These are phyloP conservation scores for Fusarium globosum DNA, from an alignment of 2,329 filamentous ascomycete species.

Conservation along the genomic window DNA sequence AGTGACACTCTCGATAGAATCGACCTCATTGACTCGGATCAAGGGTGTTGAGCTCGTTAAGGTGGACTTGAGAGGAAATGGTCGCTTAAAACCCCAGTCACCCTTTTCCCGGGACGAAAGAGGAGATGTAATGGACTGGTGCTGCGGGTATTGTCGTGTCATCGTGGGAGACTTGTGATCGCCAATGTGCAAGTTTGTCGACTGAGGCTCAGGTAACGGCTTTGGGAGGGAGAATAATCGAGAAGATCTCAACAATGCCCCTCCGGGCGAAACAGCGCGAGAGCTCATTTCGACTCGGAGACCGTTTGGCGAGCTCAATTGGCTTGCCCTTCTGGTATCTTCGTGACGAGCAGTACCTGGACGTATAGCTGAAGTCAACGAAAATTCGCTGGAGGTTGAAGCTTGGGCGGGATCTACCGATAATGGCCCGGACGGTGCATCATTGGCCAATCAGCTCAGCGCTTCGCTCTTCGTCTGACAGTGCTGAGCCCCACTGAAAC, in stretches of 20 bases:
- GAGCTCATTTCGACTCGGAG: slow-evolving; percentile 48
- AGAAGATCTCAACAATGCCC: slow-evolving; percentile 81
- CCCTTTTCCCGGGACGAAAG: slow-evolving; percentile 77
- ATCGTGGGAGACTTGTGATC: slow-evolving; percentile 53
- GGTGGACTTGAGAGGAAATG: slow-evolving; percentile 81
- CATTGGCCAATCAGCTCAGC: slow-evolving; percentile 34
- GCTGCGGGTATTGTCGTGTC: slow-evolving; percentile 82
- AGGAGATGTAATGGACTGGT: slow-evolving; percentile 84
- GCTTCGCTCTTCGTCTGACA: slow-evolving; percentile 1
- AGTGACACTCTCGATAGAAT: slow-evolving; percentile 88
- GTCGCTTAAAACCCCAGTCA: slow-evolving; percentile 93
- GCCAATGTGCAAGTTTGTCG: slow-evolving; percentile 53
- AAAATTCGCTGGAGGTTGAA: slow-evolving; percentile 47
- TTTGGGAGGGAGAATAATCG: slow-evolving; percentile 89
- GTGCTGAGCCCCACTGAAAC: slow-evolving; percentile 38
- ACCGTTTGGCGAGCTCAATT: slow-evolving; percentile 48
- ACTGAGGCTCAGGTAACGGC: slow-evolving; percentile 73
- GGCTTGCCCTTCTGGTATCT: slow-evolving; percentile 39
- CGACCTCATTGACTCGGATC: slow-evolving; percentile 80
- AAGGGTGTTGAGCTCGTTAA: slow-evolving; percentile 77
- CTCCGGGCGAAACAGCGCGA: slow-evolving; percentile 67
- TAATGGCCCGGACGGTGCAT: slow-evolving; percentile 46
- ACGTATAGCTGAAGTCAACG: slow-evolving; percentile 34
- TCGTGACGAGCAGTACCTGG: slow-evolving; percentile 27
- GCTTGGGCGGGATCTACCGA: slow-evolving; percentile 45